Evolutionary conservation across 441 rosid species (phyloP), one percentile per base, ranked within the genome.

Genomic region (Euphorbia neoarborescens): DNA sequence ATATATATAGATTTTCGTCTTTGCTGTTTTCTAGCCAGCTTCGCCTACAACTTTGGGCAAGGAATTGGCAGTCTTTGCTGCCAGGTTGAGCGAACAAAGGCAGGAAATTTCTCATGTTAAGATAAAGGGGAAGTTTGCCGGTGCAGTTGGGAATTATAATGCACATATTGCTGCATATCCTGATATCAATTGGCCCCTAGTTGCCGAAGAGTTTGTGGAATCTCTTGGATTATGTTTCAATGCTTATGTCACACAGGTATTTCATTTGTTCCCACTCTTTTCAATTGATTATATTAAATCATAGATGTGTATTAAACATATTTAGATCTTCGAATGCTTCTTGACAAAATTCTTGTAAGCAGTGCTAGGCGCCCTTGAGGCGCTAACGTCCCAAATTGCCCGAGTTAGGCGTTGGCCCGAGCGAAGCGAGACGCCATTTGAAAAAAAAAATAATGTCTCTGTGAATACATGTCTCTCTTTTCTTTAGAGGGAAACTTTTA

Each of bases 101-200:
- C 80, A 77, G 62, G 85, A 84, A 74, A 85, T 92, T 81, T 80
- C 90, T 65, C 86, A 84, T 73, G 91, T 86, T 56, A 83, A 84
- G 82, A 82, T 94, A 37, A 89, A 86, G 83, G 99, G 98, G 59
- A 94, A 94, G 81, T 90, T 90, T 84, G 96, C 94, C 48, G 99
- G 99, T 81, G 96, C 98, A 59, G 94, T 92, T 78, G 99, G 99
- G 60, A 94, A 92, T 70, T 90, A 90, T 79, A 94, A 90, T 75
- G 96, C 98, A 28, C 98, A 94, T 76, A 73, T 94, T 24, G 82
- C 84, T 68, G 98, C 97, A 30, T 92, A 94, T 84, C 89, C 97
- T 24, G 66, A 74, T 75, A 73, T 88, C 63, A 79, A 83, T 66
- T 92, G 99, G 99, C 93, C 90, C 75, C 82, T 75, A 77, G 78